Evolutionary conservation across 306 rosid genomes (phyloP), one percentile per base, ranked within the genome.

Genomic region (Ammopiptanthus mongolicus): DNA sequence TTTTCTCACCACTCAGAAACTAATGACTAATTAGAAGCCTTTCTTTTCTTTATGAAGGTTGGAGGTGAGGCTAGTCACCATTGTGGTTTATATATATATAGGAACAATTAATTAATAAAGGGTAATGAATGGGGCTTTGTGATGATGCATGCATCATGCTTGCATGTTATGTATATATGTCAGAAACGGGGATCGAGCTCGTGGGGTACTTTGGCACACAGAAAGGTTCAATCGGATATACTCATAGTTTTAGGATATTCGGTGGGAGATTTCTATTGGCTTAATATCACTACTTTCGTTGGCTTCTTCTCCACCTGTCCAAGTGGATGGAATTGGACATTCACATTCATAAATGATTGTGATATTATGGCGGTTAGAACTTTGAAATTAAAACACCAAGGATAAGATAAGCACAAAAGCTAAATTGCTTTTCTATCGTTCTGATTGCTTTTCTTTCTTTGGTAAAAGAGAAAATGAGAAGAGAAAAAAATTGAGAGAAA

Each of bases 61-160:
- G 48, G 1, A 34, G 13, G 50, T 8, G 6, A 23, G 13, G 46
- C 13, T 1, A 8, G 12, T 14, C 3, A 41, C 11, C 1, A 41
- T 9, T 5, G 17, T 55, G 65, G 57, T 75, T 65, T 75, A 81
- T 78, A 84, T 80, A 82, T 75, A 84, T 80, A 87, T 80, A 84
- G 83, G 63, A n/a, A 36, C 0, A 0, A 29, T n/a, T n/a, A n/a
- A n/a, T n/a, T n/a, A n/a, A n/a, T 39, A 10, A 14, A 5, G 48
- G 19, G 56, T n/a, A 1, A 21, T 5, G 34, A 18, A 28, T 4
- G 72, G 5, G 31, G 48, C 0, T 12, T 13, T 17, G 2, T 6
- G 2, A 14, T 12, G 29, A 21, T 31, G 65, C 22, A 8, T 15
- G 3, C n/a, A n/a, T n/a, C n/a, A n/a, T n/a, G n/a, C n/a, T n/a